phyloP scores from a whole-genome alignment of 202 grass and related monocot species.

The Elaeis oleifera region DNA sequence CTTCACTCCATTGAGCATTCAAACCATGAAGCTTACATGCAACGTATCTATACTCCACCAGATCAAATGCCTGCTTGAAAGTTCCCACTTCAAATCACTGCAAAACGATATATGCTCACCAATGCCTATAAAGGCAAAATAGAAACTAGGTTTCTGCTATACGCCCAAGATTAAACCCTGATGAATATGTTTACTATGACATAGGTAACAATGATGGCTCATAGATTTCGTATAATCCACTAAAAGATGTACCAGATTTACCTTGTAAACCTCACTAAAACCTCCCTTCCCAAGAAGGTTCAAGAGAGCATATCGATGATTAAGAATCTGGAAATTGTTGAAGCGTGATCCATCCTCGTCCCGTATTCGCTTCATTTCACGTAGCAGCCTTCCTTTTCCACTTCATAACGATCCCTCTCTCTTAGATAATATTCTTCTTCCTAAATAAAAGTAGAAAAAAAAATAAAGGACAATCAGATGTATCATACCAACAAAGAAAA shows the following conservation, averaged over 20 bases:
- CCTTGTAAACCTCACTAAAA: conserved; percentile 99
- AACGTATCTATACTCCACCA: conserved; percentile 92
- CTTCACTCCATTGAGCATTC: conserved; percentile 94
- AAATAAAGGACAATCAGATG: conserved; percentile 15
- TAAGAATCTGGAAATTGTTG: conserved; percentile 98
- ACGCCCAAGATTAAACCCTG: too few species aligned
- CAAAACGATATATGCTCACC: conserved; percentile 17
- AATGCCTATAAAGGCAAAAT: conserved; percentile 16
- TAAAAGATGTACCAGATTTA: conserved; percentile 20
- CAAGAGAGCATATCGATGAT: conserved; percentile 97
- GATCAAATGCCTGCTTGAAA: conserved; percentile 83
- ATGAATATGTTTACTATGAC: too few species aligned
- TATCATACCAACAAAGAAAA: conserved; percentile 13
- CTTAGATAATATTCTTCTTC: conserved; percentile 88
- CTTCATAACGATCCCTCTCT: conserved; percentile 92
- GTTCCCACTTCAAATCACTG: conserved; percentile 23
- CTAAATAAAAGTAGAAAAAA: conserved; percentile 36
- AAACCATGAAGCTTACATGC: conserved; percentile 98
- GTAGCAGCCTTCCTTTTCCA: conserved; percentile 93
- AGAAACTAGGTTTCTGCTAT: conserved; percentile 4
- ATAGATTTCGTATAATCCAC: not conserved
- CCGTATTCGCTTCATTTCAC: conserved; percentile 98
- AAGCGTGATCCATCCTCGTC: conserved; percentile 95
- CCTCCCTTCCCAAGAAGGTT: conserved; percentile 99
- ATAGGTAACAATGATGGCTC: too few species aligned